Percentiles rank a stretch among this genome's conserved stretches.
Conservation (phyloP, 2,329 filamentous ascomycete genomes). For the Cryoendolithus antarcticus region DNA sequence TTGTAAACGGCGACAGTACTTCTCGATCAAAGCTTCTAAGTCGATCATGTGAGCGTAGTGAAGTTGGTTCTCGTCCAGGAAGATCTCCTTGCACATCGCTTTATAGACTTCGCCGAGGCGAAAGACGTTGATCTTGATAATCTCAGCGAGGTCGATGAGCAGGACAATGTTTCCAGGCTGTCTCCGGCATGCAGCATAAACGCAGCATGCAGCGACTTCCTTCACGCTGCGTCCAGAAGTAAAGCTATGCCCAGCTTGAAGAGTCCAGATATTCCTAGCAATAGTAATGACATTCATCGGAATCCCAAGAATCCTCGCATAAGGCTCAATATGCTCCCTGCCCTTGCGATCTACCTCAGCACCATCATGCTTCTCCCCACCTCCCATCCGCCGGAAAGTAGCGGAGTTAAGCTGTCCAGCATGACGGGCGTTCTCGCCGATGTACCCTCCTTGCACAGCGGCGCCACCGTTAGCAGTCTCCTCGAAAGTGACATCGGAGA, state of each 20-base stretch:
- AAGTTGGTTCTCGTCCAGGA: slow-evolving; percentile 44
- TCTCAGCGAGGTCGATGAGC: slow-evolving; percentile 90
- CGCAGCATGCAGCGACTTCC: slow-evolving; percentile 76
- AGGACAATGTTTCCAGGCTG: slow-evolving; percentile 71
- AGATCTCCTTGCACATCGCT: slow-evolving; percentile 55
- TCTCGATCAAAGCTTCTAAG: slow-evolving; percentile 79
- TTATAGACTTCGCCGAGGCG: slow-evolving; percentile 85
- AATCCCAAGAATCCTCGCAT: slow-evolving; percentile 26
- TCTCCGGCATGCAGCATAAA: slow-evolving; percentile 79
- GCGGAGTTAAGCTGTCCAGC: slow-evolving; percentile 48
- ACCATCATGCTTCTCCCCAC: slow-evolving; percentile 38
- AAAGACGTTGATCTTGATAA: slow-evolving; percentile 78
- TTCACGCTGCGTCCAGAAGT: slow-evolving; percentile 75
- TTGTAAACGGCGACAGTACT: slow-evolving; percentile 83
- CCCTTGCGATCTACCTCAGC: slow-evolving; percentile 41
- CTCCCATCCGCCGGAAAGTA: slow-evolving; percentile 32
- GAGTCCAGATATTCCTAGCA: slow-evolving; percentile 31
- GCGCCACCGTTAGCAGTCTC: slow-evolving; percentile 77
- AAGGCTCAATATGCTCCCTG: slow-evolving; percentile 28
- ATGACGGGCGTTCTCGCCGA: slow-evolving; percentile 74
- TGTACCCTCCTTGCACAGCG: slow-evolving; percentile 78
- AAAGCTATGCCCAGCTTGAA: slow-evolving; percentile 49
- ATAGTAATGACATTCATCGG: slow-evolving; percentile 16
- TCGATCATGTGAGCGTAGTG: slow-evolving; percentile 50
- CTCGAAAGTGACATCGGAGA: slow-evolving; percentile 82